A percentile compares a stretch with the other conserved stretches of the same genome.
phyloP scores from a whole-genome alignment of 202 grass and related monocot species.

The Zizania palustris region DNA sequence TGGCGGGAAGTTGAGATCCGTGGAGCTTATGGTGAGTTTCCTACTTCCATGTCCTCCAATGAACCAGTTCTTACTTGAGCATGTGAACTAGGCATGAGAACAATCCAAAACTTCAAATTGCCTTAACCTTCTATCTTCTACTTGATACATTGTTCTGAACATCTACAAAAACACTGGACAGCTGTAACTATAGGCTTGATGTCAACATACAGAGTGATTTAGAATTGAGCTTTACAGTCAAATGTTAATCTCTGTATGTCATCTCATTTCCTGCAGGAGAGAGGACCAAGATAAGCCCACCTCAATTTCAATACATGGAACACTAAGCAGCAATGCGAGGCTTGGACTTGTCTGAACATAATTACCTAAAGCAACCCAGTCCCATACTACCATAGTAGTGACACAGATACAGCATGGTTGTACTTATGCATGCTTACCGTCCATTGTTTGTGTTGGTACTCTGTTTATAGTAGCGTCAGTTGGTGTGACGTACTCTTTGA shows the following conservation, averaged over 20 bases:
- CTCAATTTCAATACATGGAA: conserved; percentile 70
- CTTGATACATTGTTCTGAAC: not conserved
- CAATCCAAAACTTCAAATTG: not conserved
- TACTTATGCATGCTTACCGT: conserved; percentile 38
- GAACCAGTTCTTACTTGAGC: conserved; percentile 8
- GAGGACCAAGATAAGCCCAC: conserved; percentile 65
- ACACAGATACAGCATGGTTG: conserved; percentile 24
- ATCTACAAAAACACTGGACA: not conserved
- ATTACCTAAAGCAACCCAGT: conserved; percentile 49
- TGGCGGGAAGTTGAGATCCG: conserved; percentile 98
- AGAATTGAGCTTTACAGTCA: not conserved
- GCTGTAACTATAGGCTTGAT: not conserved
- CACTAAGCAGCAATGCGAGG: conserved; percentile 32
- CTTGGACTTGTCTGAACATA: conserved; percentile 48
- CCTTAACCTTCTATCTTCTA: not conserved
- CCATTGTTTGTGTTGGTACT: conserved; percentile 9
- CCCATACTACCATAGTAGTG: conserved; percentile 35
- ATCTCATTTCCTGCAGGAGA: conserved; percentile 49
- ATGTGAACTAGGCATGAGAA: not conserved
- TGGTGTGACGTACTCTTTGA: conserved; percentile 19
- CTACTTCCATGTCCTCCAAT: not conserved
- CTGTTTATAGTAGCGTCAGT: conserved; percentile 12
- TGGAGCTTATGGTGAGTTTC: conserved; percentile 59
- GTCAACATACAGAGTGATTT: not conserved
- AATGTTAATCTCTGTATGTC: not conserved